phyloP scores from a whole-genome alignment of 345 rosid genomes.

The Eucalyptus sp. region DNA sequence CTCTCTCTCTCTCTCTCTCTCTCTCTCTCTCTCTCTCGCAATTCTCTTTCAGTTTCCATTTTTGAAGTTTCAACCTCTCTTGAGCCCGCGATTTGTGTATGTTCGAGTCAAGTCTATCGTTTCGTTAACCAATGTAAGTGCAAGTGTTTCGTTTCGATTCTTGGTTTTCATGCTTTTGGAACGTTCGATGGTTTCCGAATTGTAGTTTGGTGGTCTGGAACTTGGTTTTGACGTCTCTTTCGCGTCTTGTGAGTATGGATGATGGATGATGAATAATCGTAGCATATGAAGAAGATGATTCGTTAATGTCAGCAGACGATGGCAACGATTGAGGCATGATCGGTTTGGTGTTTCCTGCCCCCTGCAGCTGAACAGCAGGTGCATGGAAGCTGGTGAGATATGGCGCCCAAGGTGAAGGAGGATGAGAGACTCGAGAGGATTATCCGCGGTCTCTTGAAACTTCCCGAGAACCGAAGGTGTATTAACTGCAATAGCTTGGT shows the following conservation, averaged over 20 bases:
- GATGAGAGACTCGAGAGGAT: conserved; percentile 59
- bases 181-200: fast-evolving
- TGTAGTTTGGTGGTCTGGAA: not conserved
- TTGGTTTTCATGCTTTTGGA: not conserved
- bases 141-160: not conserved
- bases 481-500: conserved; percentile 85
- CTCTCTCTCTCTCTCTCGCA: not conserved
- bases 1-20: no score
- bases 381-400: conserved; percentile 1
- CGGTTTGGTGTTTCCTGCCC: not conserved
- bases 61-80: not conserved
- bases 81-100: fast-evolving
- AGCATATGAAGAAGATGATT: not conserved
- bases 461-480: conserved; percentile 71
- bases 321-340: not conserved
- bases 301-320: not conserved
- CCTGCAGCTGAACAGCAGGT: not conserved
- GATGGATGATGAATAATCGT: not conserved
- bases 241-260: not conserved
- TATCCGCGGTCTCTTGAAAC: conserved; percentile 60
- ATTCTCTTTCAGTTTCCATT: not conserved
- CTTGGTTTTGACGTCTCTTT: not conserved
- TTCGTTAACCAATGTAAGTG: fast-evolving
- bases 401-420: conserved; percentile 49
- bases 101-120: not conserved